phyloP scores from a whole-genome alignment of 805 yeast genomes.

The Candida takata region DNA sequence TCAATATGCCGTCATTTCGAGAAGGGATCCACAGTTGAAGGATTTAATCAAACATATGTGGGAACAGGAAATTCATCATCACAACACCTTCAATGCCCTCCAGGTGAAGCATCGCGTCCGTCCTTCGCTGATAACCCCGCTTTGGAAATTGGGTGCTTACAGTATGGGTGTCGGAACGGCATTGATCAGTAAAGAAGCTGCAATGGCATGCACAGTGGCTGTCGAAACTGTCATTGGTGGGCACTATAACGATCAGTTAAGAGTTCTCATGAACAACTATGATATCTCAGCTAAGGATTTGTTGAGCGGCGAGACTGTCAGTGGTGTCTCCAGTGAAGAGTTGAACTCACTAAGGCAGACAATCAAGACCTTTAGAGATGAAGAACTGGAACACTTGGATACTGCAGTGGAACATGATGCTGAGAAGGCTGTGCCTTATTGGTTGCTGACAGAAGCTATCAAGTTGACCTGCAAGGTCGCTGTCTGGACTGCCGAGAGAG shows the following conservation, averaged over 20 bases:
- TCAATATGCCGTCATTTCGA: constrained; percentile 70
- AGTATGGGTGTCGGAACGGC: constrained; percentile 87
- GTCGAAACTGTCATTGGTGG: constrained; percentile 97
- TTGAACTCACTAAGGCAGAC: constrained; percentile 48
- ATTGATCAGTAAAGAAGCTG: constrained; percentile 83
- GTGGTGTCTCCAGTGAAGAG: constrained; percentile 41
- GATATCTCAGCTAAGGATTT: constrained; percentile 35
- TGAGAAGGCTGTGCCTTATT: constrained; percentile 86
- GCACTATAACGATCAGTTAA: constrained; percentile 85
- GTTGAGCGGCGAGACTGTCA: constrained; percentile 17
- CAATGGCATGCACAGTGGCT: constrained; percentile 99
- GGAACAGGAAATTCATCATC: constrained; percentile 95
- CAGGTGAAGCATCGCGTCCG: constrained; percentile 77
- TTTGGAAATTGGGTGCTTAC: constrained; percentile 90
- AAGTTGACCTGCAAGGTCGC: constrained; percentile 82
- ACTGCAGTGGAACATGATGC: constrained; percentile 93
- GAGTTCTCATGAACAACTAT: constrained; percentile 66
- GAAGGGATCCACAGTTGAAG: constrained; percentile 64
- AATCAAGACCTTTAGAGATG: constrained; percentile 79
- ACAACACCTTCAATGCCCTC: constrained; percentile 70
- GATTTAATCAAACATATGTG: constrained; percentile 91
- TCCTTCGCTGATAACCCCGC: constrained; percentile 85
- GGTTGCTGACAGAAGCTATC: constrained; percentile 80
- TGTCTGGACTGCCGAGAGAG: constrained; percentile 82
- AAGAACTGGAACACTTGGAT: constrained; percentile 90